Conservation (phyloP, 768 basidiomycete species). For the Lactarius hengduanensis region DNA sequence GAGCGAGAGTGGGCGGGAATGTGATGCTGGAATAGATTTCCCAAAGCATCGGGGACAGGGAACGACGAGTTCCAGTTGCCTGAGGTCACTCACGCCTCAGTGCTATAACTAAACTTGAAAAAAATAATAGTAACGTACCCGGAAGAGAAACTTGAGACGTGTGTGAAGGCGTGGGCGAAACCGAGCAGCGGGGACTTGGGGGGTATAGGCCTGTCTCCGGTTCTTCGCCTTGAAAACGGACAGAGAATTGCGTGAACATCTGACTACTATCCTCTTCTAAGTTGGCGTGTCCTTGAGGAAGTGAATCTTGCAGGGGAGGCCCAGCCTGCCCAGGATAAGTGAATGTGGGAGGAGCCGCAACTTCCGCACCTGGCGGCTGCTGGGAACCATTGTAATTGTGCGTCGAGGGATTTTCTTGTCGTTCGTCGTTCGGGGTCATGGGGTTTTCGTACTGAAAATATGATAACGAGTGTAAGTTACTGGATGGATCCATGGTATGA, state of each 20-base stretch:
- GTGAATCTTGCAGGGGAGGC: background rate
- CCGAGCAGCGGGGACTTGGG: constrained; percentile 1
- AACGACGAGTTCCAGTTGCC: background rate
- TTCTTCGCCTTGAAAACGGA: background rate
- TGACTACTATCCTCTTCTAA: background rate
- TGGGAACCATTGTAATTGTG: background rate
- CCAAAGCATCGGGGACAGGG: background rate
- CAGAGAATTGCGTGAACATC: background rate
- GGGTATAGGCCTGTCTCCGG: background rate
- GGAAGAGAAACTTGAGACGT: background rate
- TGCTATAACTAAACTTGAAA: background rate
- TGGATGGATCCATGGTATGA: constrained; percentile 6
- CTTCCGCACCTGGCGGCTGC: constrained; percentile 15
- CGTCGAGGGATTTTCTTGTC: background rate
- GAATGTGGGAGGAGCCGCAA: background rate
- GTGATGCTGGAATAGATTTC: background rate
- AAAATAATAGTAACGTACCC: background rate
- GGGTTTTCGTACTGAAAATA: background rate
- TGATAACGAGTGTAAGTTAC: constrained; percentile 8
- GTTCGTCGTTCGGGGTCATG: constrained; percentile 1
- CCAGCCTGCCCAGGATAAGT: background rate
- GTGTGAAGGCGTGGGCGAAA: background rate
- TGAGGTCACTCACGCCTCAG: background rate
- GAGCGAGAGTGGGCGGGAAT: background rate
- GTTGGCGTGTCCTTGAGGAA: background rate